These are phyloP conservation scores for Westerdykella ornata DNA, from an alignment of 2,329 filamentous ascomycete genomes.

Conservation along the genomic window DNA sequence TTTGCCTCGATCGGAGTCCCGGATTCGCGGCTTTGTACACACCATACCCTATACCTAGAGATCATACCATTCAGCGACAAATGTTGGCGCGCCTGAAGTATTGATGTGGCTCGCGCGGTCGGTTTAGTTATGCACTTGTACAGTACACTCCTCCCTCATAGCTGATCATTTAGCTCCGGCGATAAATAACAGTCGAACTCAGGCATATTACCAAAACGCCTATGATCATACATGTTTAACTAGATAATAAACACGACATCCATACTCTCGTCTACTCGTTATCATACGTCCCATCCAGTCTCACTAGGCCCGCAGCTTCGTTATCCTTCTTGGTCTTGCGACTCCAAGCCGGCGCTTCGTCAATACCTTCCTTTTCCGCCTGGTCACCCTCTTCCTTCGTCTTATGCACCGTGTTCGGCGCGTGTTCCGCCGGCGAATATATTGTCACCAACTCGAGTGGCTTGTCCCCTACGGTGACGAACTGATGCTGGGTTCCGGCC, in stretches of 20 bases:
- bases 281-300: slow-evolving; percentile 32
- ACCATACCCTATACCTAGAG: too few species aligned
- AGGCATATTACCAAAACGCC: not conserved
- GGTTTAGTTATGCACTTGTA: not conserved
- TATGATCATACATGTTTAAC: not conserved
- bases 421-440: slow-evolving; percentile 58
- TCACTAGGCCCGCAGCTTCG: slow-evolving; percentile 51
- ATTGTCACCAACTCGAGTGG: slow-evolving; percentile 58
- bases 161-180: not conserved
- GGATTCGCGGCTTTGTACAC: too few species aligned
- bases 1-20: too few species aligned
- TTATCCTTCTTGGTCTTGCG: slow-evolving; percentile 53
- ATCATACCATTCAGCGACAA: too few species aligned
- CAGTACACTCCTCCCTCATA: slow-evolving; percentile 1
- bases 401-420: slow-evolving; percentile 53
- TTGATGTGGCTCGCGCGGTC: too few species aligned
- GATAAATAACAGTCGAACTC: too few species aligned
- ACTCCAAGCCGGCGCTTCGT: slow-evolving; percentile 56
- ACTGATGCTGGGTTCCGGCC: slow-evolving; percentile 60
- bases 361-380: slow-evolving; percentile 55
- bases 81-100: too few species aligned
- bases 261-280: not conserved
- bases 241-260: not conserved
- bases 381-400: slow-evolving; percentile 58
- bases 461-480: slow-evolving; percentile 54